A percentile compares a stretch with the other conserved stretches of the same genome.
Evolutionary conservation across 2,329 filamentous ascomycete genomes (phyloP).

Genomic region (Aspergillus carbonarius): DNA sequence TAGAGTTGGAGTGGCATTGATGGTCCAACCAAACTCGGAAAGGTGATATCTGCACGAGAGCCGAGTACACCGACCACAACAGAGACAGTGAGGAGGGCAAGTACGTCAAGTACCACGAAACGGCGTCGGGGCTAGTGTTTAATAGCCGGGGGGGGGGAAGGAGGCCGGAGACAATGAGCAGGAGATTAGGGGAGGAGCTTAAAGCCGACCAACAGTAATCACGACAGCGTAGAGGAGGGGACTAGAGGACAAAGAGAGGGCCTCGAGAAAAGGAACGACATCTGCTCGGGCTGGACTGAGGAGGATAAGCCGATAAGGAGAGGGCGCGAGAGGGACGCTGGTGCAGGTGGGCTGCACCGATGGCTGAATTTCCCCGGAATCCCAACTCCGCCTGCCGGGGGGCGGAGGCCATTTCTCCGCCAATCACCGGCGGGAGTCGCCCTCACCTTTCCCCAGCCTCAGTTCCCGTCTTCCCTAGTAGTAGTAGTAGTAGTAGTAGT

Average conservation of each 20-base stretch:
- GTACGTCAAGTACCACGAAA: neutral
- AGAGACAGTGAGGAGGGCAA: neutral
- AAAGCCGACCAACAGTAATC: neutral
- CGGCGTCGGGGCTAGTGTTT: neutral
- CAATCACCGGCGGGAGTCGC: conserved; percentile 25
- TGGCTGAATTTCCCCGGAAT: conserved; percentile 26
- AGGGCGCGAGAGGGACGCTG: neutral
- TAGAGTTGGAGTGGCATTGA: conserved; percentile 14
- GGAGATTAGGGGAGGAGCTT: neutral
- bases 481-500: no score
- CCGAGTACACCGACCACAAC: neutral
- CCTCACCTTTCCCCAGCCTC: neutral
- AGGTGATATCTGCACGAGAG: neutral
- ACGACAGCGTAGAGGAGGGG: neutral
- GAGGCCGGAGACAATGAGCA: neutral
- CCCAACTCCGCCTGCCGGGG: conserved; percentile 17
- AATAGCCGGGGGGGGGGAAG: conserved; percentile 1
- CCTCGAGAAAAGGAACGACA: conserved; percentile 5
- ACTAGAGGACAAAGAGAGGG: neutral
- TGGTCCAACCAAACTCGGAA: conserved; percentile 11
- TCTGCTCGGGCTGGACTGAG: conserved; percentile 8
- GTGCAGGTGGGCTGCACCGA: conserved; percentile 1
- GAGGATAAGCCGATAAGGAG: neutral
- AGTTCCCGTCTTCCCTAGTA: no score
- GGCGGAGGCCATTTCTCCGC: conserved; percentile 34